Evolutionary conservation across 257 asterid species (phyloP), one percentile per base, ranked within the genome.

Genomic region (Paulownia fortunei): DNA sequence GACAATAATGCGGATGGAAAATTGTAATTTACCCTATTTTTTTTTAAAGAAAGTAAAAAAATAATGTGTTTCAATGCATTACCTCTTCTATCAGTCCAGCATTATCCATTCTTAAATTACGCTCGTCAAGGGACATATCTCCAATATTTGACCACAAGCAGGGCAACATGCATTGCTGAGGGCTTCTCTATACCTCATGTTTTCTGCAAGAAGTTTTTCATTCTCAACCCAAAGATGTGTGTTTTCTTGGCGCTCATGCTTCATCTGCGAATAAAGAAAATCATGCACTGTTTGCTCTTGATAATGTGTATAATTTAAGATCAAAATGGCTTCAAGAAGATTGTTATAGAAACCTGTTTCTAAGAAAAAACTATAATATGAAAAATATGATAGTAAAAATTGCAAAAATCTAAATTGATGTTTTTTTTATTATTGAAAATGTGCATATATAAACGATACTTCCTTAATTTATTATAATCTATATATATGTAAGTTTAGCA

Each of bases 11-110:
- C n/a, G n/a, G n/a, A n/a, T n/a, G n/a, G n/a, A n/a, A n/a, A n/a
- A n/a, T n/a, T n/a, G n/a, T n/a, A n/a, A n/a, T n/a, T n/a, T n/a
- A n/a, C n/a, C n/a, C n/a, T n/a, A n/a, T n/a, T n/a, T n/a, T n/a
- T n/a, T n/a, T n/a, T n/a, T n/a, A n/a, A n/a, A n/a, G n/a, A 24
- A 59, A 24, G 24, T 2, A 7, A 24, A 26, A 26, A 59, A 6
- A 24, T n/a, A 65, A 5, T 69, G 19, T 21, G 6, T 70, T 11
- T 15, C 5, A 52, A 21, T 16, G 63, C 26, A 6, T 9, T 75
- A 86, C 91, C 91, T 90, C 89, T 24, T 82, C 86, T 78, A 78
- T 78, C 0, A 86, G 81, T 0, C 83, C 80, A 47, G 80, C 89
- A 15, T 86, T 88, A 52, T 90, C 90, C 30, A 82, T 76, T 9